Evolutionary conservation across 2,329 filamentous ascomycete species (phyloP).

Genomic region (Cryphonectria nitschkei): DNA sequence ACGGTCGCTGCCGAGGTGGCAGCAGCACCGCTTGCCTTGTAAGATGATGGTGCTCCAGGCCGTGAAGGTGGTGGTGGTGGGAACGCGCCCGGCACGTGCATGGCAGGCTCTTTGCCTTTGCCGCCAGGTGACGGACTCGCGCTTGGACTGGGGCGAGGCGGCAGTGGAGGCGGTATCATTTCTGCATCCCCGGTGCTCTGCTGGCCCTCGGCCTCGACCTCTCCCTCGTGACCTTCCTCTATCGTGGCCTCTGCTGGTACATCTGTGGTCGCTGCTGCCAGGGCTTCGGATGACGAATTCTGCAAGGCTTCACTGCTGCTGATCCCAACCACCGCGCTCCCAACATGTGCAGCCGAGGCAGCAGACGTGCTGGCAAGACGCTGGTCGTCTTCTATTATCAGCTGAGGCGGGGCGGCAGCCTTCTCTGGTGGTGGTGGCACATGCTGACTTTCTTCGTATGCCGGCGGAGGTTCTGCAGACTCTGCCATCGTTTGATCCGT

Average conservation of each 20-base stretch:
- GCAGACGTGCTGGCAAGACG: slow-evolving; percentile 2
- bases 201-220: neutral
- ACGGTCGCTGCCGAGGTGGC: slow-evolving; percentile 24
- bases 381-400: neutral
- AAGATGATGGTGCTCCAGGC: slow-evolving; percentile 1
- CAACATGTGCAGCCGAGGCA: slow-evolving; percentile 3
- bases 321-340: neutral
- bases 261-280: neutral
- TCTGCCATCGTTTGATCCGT: neutral
- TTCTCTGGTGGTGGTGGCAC: slow-evolving; percentile 26
- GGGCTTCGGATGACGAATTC: neutral
- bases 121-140: slow-evolving; percentile 1
- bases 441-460: slow-evolving; percentile 22
- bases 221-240: neutral
- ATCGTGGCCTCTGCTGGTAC: neutral
- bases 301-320: neutral
- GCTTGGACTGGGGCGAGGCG: slow-evolving; percentile 17
- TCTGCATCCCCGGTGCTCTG: neutral
- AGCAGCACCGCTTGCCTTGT: slow-evolving; percentile 24
- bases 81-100: slow-evolving; percentile 19
- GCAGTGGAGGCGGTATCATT: slow-evolving; percentile 18
- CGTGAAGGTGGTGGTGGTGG: slow-evolving; percentile 18
- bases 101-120: slow-evolving; percentile 18
- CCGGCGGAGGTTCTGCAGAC: slow-evolving; percentile 15
- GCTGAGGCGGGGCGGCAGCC: neutral